Base-by-base conservation (phyloP, 176 grass and related monocot genomes). In the Hyparrhenia diplandra region DNA sequence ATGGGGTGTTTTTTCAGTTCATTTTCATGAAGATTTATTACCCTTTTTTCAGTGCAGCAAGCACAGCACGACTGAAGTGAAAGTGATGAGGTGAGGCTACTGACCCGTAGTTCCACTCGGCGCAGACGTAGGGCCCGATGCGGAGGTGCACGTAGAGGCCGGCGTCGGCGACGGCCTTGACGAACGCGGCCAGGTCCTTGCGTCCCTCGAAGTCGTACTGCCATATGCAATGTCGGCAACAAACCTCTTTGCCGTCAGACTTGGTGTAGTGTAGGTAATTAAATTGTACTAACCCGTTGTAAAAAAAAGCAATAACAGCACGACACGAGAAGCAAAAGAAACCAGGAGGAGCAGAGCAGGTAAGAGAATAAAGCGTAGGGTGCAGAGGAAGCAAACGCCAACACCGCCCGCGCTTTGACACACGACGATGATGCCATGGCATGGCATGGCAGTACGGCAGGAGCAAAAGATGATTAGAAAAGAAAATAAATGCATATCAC, bases 21-120 rank as follows among this genome's bases (percentile, higher is more conserved):
- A 25, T 59, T 24, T 24, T 59, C 55, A 59, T 25, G 6, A 7
- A 67, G 10, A 47, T 47, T 10, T 35, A n/a, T n/a, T n/a, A n/a
- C n/a, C n/a, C 10, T 16, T 16, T n/a, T n/a, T n/a, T n/a, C n/a
- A n/a, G n/a, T n/a, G n/a, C n/a, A n/a, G n/a, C n/a, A n/a, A n/a
- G n/a, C n/a, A n/a, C n/a, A n/a, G n/a, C n/a, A 55, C 52, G n/a
- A 10, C 2, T n/a, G 52, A n/a, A 55, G 20, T 23, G 52, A 4
- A 31, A 55, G 30, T 27, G 43, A 55, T 37, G 7, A 2, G 24
- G 27, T 1, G 14, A 36, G 5, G 23, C 18, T 52, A 6, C 65
- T 52, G 67, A 99, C 96, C 96, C 96, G 84, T 99, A 99, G 90
- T 99, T 95, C 96, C 96, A 99, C 71, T 99, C 96, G 47, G 96